These are phyloP conservation scores for Beauveria sp. DNA, from an alignment of 2,329 filamentous ascomycete species.

Conservation along the genomic window DNA sequence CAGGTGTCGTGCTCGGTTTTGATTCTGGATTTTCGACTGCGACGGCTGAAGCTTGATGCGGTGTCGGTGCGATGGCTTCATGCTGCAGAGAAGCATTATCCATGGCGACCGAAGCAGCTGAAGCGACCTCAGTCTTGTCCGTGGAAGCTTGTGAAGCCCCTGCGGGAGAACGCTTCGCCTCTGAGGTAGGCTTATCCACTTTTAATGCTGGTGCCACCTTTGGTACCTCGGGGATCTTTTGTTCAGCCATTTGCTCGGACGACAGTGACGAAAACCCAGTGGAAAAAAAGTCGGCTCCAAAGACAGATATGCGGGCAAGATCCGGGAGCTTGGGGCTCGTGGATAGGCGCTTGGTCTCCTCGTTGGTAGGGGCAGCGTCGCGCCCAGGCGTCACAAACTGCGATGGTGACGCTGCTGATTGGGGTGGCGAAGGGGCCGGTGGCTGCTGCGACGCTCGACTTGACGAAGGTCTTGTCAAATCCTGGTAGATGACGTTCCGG, in stretches of 20 bases:
- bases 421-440: background rate
- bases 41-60: background rate
- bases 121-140: background rate
- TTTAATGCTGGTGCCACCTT: slow-evolving; percentile 5
- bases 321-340: slow-evolving; percentile 52
- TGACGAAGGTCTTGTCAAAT: background rate
- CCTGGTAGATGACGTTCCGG: background rate
- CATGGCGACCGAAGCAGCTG: background rate
- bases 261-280: slow-evolving; percentile 12
- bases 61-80: background rate
- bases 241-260: slow-evolving; percentile 9
- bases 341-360: slow-evolving; percentile 30
- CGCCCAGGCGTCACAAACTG: background rate
- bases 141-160: background rate
- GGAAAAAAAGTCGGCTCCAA: slow-evolving; percentile 51
- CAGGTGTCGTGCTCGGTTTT: background rate
- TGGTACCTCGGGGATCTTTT: slow-evolving; percentile 8
- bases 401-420: background rate
- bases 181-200: background rate
- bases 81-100: background rate
- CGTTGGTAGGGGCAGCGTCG: slow-evolving; percentile 2
- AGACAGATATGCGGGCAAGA: slow-evolving; percentile 50
- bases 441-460: background rate
- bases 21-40: background rate
- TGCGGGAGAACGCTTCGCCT: background rate